Conservation (phyloP, 306 rosid genomes). For the Fragaria vesca region DNA sequence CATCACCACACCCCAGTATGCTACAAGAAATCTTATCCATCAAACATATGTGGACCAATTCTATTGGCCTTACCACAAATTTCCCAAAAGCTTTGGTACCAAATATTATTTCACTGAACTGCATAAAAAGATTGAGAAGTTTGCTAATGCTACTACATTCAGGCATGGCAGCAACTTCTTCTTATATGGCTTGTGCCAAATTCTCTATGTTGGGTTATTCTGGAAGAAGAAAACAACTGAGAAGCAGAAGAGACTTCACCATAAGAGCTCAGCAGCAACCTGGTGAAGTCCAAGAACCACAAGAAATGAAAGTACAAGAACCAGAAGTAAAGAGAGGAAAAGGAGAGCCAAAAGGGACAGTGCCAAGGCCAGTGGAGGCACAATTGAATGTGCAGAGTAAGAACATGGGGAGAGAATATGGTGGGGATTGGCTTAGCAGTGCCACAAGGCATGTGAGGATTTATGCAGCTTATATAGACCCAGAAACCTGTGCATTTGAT, state of each 20-base stretch:
- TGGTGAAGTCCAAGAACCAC: slow-evolving; percentile 44
- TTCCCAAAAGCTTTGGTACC: slow-evolving; percentile 7
- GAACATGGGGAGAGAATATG: slow-evolving; percentile 80
- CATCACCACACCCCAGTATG: slow-evolving; percentile 28
- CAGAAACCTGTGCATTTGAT: slow-evolving; percentile 73
- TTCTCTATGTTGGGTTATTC: slow-evolving; percentile 48
- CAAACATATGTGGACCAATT: slow-evolving; percentile 22
- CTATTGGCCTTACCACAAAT: slow-evolving; percentile 5
- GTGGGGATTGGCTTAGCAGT: slow-evolving; percentile 87
- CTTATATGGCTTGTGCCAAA: slow-evolving; percentile 56
- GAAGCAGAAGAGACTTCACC: slow-evolving; percentile 30
- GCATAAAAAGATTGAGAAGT: not conserved
- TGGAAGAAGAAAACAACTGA: slow-evolving; percentile 38
- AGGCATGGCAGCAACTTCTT: slow-evolving; percentile 74
- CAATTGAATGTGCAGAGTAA: slow-evolving; percentile 72
- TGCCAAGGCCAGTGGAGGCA: slow-evolving; percentile 76
- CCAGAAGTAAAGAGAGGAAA: slow-evolving; percentile 29
- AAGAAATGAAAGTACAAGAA: slow-evolving; percentile 28
- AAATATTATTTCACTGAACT: not conserved
- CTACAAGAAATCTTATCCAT: slow-evolving; percentile 53
- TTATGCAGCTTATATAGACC: slow-evolving; percentile 86
- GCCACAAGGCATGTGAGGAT: slow-evolving; percentile 72
- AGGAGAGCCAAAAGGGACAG: slow-evolving; percentile 41
- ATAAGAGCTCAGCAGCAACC: slow-evolving; percentile 52
- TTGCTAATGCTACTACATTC: slow-evolving; percentile 14